Evolutionary conservation across 495 filamentous ascomycete species (phyloP).

Genomic region (Astrocystis sublimbata): DNA sequence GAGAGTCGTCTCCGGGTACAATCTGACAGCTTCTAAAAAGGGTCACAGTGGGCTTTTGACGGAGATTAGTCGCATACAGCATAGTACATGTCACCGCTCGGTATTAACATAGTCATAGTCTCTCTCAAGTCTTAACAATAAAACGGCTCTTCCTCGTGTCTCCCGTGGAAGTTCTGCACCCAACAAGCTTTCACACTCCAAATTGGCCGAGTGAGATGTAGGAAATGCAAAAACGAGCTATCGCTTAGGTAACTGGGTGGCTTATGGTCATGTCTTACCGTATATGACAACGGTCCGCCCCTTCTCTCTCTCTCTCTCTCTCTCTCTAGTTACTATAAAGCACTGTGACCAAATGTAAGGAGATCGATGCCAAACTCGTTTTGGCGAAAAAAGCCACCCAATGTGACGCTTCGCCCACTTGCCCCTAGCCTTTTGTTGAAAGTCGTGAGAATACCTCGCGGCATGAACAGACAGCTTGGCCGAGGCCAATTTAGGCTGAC

Average conservation of each 20-base stretch:
- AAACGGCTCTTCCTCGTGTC: no score
- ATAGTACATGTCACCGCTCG: conserved; percentile 6
- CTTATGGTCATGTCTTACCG: no score
- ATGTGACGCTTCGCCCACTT: neutral
- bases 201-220: neutral
- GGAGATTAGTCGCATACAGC: neutral
- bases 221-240: neutral
- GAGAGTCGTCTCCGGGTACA: neutral
- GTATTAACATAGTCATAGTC: conserved; percentile 2
- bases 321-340: neutral
- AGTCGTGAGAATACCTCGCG: neutral
- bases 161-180: no score
- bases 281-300: neutral
- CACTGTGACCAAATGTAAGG: neutral
- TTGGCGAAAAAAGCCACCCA: conserved; percentile 14
- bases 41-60: conserved; percentile 7
- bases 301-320: neutral
- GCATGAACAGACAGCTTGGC: conserved; percentile 10
- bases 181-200: neutral
- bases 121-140: no score
- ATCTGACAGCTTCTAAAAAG: no score
- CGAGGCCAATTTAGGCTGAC: neutral
- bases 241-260: no score
- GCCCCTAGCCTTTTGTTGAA: neutral
- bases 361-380: neutral